Conservation (phyloP, 139 green algal species). For the Pleodorina starrii region DNA sequence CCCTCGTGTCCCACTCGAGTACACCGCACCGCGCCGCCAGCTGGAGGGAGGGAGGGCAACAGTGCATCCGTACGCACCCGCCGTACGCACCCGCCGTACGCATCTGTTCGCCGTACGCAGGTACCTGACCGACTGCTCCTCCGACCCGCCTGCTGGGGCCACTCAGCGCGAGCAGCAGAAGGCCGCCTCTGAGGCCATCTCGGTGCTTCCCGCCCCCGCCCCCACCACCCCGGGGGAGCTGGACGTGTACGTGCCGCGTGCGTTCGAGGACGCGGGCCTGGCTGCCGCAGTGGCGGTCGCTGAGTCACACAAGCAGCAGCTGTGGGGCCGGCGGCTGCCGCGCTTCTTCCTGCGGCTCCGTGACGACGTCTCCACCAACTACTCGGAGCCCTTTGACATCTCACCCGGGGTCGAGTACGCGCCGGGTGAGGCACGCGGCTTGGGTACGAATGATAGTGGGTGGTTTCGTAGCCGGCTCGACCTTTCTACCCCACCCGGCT, state of each 20-base stretch:
- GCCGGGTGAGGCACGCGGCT: neutral
- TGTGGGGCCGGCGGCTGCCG: neutral
- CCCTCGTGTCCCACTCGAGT: no score
- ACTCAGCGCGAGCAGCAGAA: conserved; percentile 26
- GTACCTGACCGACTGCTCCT: conserved; percentile 7
- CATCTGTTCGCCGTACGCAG: neutral
- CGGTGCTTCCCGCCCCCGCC: neutral
- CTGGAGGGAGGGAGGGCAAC: no score
- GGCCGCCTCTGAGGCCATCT: neutral
- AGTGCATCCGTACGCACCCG: no score
- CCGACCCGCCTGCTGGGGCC: neutral
- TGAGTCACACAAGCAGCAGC: neutral
- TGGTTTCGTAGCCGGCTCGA: no score
- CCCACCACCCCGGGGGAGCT: neutral
- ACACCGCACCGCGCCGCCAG: no score
- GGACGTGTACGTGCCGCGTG: neutral
- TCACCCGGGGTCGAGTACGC: neutral
- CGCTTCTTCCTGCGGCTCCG: conserved; percentile 41
- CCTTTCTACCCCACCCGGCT: no score
- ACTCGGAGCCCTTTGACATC: conserved; percentile 43
- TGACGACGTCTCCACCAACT: conserved; percentile 33
- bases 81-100: no score
- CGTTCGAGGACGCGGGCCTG: neutral
- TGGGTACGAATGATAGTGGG: no score
- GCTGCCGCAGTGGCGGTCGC: neutral